These are phyloP conservation scores for Hemerocallis citrina DNA, from an alignment of 106 monocot genomes.

Conservation along the genomic window DNA sequence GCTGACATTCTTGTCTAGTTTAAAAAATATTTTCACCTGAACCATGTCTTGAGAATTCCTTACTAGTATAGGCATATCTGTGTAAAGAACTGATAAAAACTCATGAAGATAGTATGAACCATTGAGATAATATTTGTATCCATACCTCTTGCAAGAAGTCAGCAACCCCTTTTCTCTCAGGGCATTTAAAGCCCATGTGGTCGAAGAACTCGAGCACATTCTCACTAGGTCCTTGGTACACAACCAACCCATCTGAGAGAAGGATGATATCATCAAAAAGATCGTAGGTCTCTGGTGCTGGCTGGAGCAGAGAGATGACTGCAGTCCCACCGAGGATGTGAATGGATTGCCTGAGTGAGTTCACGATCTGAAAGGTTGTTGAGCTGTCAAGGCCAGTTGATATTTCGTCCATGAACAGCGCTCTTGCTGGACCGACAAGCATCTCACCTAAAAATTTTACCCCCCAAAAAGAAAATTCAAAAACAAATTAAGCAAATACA, in stretches of 20 bases:
- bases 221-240: slow-evolving; percentile 38
- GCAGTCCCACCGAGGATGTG: slow-evolving; percentile 42
- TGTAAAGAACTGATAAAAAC: too few species aligned
- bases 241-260: slow-evolving; percentile 44
- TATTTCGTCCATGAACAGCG: slow-evolving; percentile 51
- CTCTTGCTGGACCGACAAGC: slow-evolving; percentile 44
- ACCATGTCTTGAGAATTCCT: background rate
- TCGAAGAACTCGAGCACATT: slow-evolving; percentile 42
- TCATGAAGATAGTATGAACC: too few species aligned
- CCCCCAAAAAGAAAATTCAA: too few species aligned
- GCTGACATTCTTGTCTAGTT: too few species aligned
- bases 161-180: slow-evolving; percentile 35
- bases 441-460: slow-evolving; percentile 48
- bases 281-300: slow-evolving; percentile 46
- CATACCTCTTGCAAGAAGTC: slow-evolving; percentile 56
- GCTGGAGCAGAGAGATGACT: slow-evolving; percentile 37
- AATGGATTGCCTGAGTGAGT: slow-evolving; percentile 28
- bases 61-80: too few species aligned
- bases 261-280: slow-evolving; percentile 53
- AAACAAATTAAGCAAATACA: too few species aligned
- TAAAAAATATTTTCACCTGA: too few species aligned
- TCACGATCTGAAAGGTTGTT: slow-evolving; percentile 47
- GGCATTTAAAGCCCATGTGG: slow-evolving; percentile 45
- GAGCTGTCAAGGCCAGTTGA: slow-evolving; percentile 51
- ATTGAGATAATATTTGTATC: background rate